Evolutionary conservation across 345 rosid species (phyloP), one percentile per base, ranked within the genome.

Genomic region (Murraya koenigii): DNA sequence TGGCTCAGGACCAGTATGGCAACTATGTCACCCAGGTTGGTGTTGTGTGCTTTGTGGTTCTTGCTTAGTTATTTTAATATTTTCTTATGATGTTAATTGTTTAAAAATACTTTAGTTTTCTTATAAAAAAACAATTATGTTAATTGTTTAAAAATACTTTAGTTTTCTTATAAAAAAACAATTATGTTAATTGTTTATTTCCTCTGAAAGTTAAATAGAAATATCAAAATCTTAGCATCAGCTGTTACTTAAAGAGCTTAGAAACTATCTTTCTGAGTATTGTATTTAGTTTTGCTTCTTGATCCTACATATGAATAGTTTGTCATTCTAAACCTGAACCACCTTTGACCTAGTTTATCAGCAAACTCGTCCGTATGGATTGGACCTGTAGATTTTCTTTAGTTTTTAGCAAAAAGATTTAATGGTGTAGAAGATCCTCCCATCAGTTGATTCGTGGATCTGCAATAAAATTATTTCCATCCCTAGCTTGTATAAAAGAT

Each of bases 1-100:
- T 97, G 85, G 97, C 99, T 80, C 95, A 90, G 76, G 97, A 97
- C 79, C 99, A 91, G 79, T 97, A 97, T 87, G 98, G 99, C 66
- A 97, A 97, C 86, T 97, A 97, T 85, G 98, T 97, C 66, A 91
- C 94, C 58, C 99, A 97, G 99, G 99, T 94, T 63, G 71, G 86
- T 56, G 38, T 73, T 66, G 58, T 49, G 23, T 71, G 10, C 8
- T 63, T 69, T 77, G 28, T 14, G 10, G 41, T 80, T 20, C 7
- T 75, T 8, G 25, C 26, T 75, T 83, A 63, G 61, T 74, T 58
- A 26, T 28, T 66, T 26, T 65, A 22, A 72, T 60, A 32, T 8
- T 49, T 52, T 47, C 54, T 11, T 25, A 56, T 70, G 17, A 44
- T 39, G 32, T 32, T 30, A 66, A 32, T 52, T 72, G 6, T 71